Evolutionary conservation across 148 eudicot species (phyloP), one percentile per base, ranked within the genome.

Genomic region (Fagopyrum esculentum): DNA sequence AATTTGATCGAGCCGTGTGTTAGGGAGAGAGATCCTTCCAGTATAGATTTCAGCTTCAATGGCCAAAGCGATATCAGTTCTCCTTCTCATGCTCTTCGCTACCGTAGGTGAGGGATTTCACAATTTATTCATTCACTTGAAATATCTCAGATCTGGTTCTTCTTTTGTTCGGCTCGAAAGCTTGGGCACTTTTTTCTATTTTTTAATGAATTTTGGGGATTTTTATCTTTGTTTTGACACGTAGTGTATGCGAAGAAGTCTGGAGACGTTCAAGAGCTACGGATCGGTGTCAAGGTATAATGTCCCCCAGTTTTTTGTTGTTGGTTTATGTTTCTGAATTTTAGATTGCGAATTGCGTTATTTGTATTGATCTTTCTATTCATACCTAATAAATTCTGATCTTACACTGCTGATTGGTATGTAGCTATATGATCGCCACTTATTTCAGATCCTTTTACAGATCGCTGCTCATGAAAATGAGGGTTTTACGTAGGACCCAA

Each of bases 221-320:
- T 16, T 35, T 12, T 3, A 0, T 50, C 2, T 35, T 35, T 43
- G 64, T 74, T 48, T 77, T 44, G 69, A 45, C 72, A 6, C 69
- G n/a, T 81, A 83, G 90, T 79, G 78, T 90, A 60, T 71, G 97
- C 97, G 2, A 89, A 89, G 82, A 90, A 87, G 51, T 83, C 97
- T 0, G 81, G 73, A 22, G 99, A 92, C 85, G 98, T 95, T 6
- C 89, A 85, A 29, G 92, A 88, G 78, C 59, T 96, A 76, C 98
- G 90, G 91, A 96, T 96, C 89, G 99, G 98, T 74, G 98, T 96
- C 26, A 96, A 96, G 99, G 99, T 95, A 79, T 11, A 13, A 6
- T 48, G 70, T 59, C 26, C 19, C 40, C 48, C 43, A 5, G 43
- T 9, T 60, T 66, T 61, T 56, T 64, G 19, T 44, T 44, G 15